These are phyloP conservation scores for Fremontodendron californicum DNA, from an alignment of 345 rosid species.

Conservation along the genomic window DNA sequence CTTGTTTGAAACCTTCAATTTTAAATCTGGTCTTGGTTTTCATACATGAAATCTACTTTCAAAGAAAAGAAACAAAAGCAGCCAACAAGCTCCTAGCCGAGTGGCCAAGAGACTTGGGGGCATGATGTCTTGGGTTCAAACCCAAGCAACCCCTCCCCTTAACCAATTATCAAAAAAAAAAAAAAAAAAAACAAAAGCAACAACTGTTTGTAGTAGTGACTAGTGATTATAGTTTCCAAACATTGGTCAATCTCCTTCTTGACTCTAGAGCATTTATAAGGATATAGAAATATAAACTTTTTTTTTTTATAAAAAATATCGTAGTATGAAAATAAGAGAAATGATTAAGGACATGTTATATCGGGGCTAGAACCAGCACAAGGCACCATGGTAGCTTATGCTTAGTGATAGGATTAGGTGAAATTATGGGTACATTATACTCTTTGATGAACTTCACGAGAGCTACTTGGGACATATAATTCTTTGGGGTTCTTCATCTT, in stretches of 20 bases:
- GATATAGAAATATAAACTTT: neutral
- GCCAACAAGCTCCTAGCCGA: too few relatives aligned
- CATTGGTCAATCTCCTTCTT: conserved; percentile 4
- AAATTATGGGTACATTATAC: neutral
- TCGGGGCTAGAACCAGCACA: too few relatives aligned
- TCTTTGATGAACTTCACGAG: conserved; percentile 1
- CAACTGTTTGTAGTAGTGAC: neutral
- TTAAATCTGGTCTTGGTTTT: conserved; percentile 6
- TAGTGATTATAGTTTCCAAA: conserved; percentile 17
- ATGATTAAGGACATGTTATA: neutral
- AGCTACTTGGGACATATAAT: neutral
- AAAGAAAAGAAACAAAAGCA: neutral
- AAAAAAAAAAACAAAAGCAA: too few relatives aligned
- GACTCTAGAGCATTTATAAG: neutral
- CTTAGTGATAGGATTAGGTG: neutral
- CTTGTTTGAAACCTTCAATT: conserved; percentile 18
- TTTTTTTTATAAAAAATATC: too few relatives aligned
- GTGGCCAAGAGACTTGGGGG: too few relatives aligned
- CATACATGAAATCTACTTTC: neutral
- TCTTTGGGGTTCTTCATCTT: conserved; percentile 8
- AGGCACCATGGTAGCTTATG: too few relatives aligned
- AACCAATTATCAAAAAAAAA: too few relatives aligned
- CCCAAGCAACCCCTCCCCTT: too few relatives aligned
- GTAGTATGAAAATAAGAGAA: too few relatives aligned
- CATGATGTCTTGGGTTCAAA: too few relatives aligned